These are phyloP conservation scores for Cladosporium colombiae DNA, from an alignment of 2,329 filamentous ascomycete species.

Conservation along the genomic window DNA sequence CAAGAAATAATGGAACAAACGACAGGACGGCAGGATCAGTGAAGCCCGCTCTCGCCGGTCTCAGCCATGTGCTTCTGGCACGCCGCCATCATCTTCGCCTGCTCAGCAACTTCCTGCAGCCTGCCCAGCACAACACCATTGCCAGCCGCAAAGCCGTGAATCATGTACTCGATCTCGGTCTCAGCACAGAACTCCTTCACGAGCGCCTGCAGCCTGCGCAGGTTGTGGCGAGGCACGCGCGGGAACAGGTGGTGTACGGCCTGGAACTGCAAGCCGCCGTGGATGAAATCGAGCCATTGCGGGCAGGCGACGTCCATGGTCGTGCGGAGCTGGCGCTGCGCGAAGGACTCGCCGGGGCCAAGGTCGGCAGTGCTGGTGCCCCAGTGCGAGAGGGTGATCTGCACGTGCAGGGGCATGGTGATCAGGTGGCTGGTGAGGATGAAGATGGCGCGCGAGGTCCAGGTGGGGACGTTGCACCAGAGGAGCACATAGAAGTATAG, in stretches of 20 bases:
- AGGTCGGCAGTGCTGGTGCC: slow-evolving; percentile 87
- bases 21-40: background rate
- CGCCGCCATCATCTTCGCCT: slow-evolving; percentile 27
- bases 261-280: slow-evolving; percentile 87
- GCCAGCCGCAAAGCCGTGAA: slow-evolving; percentile 81
- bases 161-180: slow-evolving; percentile 78
- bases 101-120: slow-evolving; percentile 71
- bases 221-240: slow-evolving; percentile 80
- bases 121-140: slow-evolving; percentile 78
- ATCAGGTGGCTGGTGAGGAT: slow-evolving; percentile 78
- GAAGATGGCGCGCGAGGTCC: slow-evolving; percentile 51
- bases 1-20: background rate
- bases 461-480: slow-evolving; percentile 16
- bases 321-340: slow-evolving; percentile 86
- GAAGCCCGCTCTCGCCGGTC: slow-evolving; percentile 33
- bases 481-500: slow-evolving; percentile 54
- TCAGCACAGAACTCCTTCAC: slow-evolving; percentile 81
- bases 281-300: slow-evolving; percentile 83
- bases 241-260: slow-evolving; percentile 85
- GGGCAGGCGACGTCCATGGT: slow-evolving; percentile 37
- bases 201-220: slow-evolving; percentile 71
- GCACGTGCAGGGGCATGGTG: slow-evolving; percentile 79
- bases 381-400: slow-evolving; percentile 90
- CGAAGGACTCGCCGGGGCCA: slow-evolving; percentile 80
- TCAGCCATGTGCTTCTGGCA: slow-evolving; percentile 43